A percentile compares a stretch with the other conserved stretches of the same genome.
Evolutionary conservation across 176 grass and related monocot genomes (phyloP).

Genomic region (Eremochloa ophiuroides): DNA sequence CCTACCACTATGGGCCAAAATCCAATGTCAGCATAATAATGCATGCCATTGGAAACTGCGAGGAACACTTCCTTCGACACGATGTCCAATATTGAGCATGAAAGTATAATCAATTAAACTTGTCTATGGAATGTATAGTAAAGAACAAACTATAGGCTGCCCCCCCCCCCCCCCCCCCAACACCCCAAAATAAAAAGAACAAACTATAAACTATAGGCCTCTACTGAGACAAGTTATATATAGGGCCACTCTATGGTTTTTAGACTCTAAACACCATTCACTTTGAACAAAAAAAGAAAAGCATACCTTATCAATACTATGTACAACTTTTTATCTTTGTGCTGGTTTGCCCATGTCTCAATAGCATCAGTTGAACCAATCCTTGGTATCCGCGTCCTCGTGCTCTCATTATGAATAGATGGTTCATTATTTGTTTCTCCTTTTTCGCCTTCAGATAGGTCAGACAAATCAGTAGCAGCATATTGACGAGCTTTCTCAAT

Average conservation of each 20-base stretch:
- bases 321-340: slow-evolving; percentile 79
- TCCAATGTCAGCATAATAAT: neutral
- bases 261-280: neutral
- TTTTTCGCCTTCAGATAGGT: slow-evolving; percentile 68
- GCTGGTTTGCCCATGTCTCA: slow-evolving; percentile 59
- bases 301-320: slow-evolving; percentile 77
- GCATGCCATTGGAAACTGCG: neutral
- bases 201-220: neutral
- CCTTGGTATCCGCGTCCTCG: slow-evolving; percentile 38
- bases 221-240: neutral
- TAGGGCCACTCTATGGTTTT: neutral
- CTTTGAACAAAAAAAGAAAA: neutral
- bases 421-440: slow-evolving; percentile 40
- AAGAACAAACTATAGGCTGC: neutral
- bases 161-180: no score
- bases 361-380: slow-evolving; percentile 56
- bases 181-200: no score
- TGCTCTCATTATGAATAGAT: slow-evolving; percentile 48
- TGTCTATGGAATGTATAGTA: neutral
- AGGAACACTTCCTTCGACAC: neutral
- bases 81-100: neutral
- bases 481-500: slow-evolving; percentile 53
- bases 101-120: neutral
- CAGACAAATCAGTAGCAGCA: slow-evolving; percentile 50
- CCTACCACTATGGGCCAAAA: neutral